Percentiles rank a stretch among this genome's conserved stretches.
phyloP scores from a whole-genome alignment of 2,329 filamentous ascomycete genomes.

The Pseudogymnoascus pannorum region DNA sequence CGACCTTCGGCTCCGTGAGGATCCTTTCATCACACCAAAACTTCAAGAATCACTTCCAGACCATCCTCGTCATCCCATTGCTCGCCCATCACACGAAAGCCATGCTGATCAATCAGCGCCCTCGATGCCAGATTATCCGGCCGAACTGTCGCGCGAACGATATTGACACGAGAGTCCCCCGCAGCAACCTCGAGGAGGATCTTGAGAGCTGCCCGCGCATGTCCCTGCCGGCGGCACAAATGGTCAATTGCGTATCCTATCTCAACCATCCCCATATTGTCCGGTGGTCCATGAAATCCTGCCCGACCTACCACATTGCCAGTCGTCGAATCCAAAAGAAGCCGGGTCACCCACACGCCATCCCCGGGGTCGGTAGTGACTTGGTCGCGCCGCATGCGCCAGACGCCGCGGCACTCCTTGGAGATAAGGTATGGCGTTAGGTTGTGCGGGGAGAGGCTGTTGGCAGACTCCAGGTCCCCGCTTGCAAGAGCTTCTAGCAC shows the following conservation, averaged over 20 bases:
- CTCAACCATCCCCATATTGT: constrained; percentile 11
- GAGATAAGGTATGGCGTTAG: neutral
- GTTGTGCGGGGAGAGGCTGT: neutral
- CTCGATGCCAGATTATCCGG: neutral
- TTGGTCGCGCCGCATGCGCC: neutral
- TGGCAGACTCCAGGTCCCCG: neutral
- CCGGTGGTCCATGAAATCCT: constrained; percentile 9
- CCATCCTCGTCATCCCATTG: constrained; percentile 65
- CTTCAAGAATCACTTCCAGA: constrained; percentile 65
- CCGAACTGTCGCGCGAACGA: neutral
- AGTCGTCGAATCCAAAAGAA: neutral
- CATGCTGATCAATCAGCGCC: neutral
- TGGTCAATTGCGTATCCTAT: constrained; percentile 10
- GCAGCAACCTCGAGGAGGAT: constrained; percentile 7
- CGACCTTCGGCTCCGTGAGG: neutral
- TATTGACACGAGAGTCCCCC: neutral
- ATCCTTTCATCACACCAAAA: constrained; percentile 21
- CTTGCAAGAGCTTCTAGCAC: neutral
- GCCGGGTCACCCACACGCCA: neutral
- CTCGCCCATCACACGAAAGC: neutral
- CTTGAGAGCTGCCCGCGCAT: constrained; percentile 10
- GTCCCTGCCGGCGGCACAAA: constrained; percentile 1
- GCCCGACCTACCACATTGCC: neutral
- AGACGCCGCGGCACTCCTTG: neutral
- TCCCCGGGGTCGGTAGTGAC: neutral